phyloP scores from a whole-genome alignment of 1,284 basidiomycete species.

The Exobasidium rhododendri region DNA sequence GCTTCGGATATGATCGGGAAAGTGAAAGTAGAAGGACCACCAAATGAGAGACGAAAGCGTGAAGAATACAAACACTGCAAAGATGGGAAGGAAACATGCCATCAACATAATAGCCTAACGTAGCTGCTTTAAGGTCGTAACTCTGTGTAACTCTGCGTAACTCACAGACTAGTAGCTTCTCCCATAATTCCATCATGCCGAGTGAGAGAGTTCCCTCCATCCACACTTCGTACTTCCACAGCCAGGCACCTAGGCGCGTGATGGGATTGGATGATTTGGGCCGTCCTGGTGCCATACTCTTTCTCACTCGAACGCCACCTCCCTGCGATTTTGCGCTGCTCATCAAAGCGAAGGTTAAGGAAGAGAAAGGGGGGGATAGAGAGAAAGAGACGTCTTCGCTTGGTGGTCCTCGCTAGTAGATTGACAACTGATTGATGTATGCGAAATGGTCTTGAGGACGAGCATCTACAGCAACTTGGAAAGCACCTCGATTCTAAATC shows the following conservation, averaged over 20 bases:
- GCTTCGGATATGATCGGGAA: background rate
- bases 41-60: background rate
- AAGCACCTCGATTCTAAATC: too few species aligned
- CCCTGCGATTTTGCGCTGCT: too few species aligned
- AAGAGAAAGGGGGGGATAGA: too few species aligned
- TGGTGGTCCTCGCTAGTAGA: too few species aligned
- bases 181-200: constrained; percentile 6
- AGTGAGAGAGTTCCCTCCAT: background rate
- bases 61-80: background rate
- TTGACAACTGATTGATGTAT: too few species aligned
- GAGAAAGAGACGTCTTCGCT: too few species aligned
- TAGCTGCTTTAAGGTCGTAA: too few species aligned
- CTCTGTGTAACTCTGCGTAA: too few species aligned
- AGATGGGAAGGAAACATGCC: background rate
- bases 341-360: too few species aligned
- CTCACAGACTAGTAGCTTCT: constrained; percentile 6
- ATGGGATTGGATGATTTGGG: background rate
- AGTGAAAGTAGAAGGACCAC: constrained; percentile 5
- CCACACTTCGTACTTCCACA: constrained; percentile 1
- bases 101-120: background rate
- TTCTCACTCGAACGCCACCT: background rate
- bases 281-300: background rate
- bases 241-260: background rate
- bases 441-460: too few species aligned
- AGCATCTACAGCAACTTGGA: too few species aligned